Base-by-base conservation (phyloP, 2,329 filamentous ascomycete genomes). In the Chaetothyriales sp. region DNA sequence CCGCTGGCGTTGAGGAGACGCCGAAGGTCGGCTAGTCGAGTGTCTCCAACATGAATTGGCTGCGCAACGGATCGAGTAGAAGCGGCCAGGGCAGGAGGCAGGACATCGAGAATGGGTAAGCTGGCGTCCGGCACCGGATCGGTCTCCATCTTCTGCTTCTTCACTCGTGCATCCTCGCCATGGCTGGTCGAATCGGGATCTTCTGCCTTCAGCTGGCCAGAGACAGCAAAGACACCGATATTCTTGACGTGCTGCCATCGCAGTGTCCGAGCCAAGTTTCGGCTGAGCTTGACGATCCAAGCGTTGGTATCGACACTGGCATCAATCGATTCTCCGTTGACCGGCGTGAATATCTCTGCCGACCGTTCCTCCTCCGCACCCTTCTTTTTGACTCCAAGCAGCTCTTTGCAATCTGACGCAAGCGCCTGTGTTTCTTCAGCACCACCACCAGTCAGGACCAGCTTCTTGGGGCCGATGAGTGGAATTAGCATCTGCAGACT, bases 291-390 rank as follows among this genome's bases (percentile, higher is more conserved):
- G 53, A 98, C 85, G 20, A 86, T 83, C 92, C 93, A 98, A 3
- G 92, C 89, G 64, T 96, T 95, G 4, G 90, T 96, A 64, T 98
- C 92, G 43, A 96, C 90, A 62, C 89, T 95, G 10, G 90, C 92
- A 65, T 98, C 83, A 43, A 98, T 76, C 12, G 75, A 72, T 32
- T 76, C 72, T 20, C 88, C 88, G n/a, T 86, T 72, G 8, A 71
- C 67, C 1, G 92, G 92, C 0, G 86, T 88, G 63, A 90, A 90
- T 4, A 98, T 86, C 56, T 89, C 81, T 36, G 80, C 75, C 5
- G 54, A 51, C 10, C 51, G 36, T 18, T 73, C 69, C 45, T 70
- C 68, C 39, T 74, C 72, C 43, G 70, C 70, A 5, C 53, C 54
- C 2, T 61, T 65, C 3, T 64, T 59, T 54, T 70, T 74, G 12